Percentiles rank a stretch among this genome's conserved stretches.
phyloP scores from a whole-genome alignment of 495 filamentous ascomycete species.

The Penicillium verhagenii region DNA sequence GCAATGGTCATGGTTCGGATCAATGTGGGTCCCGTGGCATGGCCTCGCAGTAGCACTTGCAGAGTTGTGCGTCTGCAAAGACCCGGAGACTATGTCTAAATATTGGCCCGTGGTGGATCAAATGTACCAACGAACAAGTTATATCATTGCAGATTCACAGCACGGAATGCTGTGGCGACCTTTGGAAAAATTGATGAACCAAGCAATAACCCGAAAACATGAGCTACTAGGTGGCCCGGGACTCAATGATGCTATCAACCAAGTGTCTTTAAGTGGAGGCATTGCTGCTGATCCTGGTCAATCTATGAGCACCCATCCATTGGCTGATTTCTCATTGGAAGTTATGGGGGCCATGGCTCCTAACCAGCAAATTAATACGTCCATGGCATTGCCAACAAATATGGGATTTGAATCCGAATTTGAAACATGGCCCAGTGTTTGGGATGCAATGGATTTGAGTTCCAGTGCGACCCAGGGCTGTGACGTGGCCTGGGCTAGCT shows the following conservation, averaged over 20 bases:
- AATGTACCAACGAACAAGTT: constrained; percentile 52
- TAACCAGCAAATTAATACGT: constrained; percentile 3
- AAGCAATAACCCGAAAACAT: constrained; percentile 27
- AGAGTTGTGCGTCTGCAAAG: constrained; percentile 69
- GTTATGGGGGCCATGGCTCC: constrained; percentile 3
- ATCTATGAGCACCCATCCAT: not conserved
- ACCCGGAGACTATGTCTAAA: constrained; percentile 59
- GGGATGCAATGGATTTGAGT: constrained; percentile 34
- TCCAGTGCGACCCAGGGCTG: constrained; percentile 3
- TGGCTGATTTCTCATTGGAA: not conserved
- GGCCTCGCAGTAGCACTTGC: constrained; percentile 53
- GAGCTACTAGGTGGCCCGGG: constrained; percentile 13
- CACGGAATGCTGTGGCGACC: constrained; percentile 68
- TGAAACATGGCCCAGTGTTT: constrained; percentile 30
- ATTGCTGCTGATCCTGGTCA: not conserved
- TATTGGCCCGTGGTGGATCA: constrained; percentile 70
- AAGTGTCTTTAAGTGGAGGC: not conserved
- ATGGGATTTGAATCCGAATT: constrained; percentile 3
- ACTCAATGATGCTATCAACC: not conserved
- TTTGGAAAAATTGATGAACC: constrained; percentile 62
- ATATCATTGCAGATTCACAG: constrained; percentile 51
- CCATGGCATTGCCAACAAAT: not conserved
- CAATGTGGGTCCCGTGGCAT: constrained; percentile 48
- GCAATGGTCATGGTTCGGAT: constrained; percentile 42
- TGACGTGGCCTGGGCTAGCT: constrained; percentile 32